Conservation (phyloP, 2,329 filamentous ascomycete genomes). For the Sclerotinia borealis region DNA sequence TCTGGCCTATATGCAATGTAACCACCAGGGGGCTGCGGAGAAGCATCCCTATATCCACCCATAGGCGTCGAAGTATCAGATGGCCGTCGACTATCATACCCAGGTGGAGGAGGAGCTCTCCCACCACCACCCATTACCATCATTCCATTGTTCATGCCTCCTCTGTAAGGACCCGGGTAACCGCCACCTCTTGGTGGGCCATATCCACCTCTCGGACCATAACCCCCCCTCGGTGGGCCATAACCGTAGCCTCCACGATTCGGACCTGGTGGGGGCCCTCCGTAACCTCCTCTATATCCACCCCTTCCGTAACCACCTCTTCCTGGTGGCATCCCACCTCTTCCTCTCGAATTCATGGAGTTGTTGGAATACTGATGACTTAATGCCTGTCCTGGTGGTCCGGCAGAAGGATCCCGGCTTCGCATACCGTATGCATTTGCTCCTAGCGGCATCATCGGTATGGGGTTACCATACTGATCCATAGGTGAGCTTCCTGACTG, state of each 20-base stretch:
- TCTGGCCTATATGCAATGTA: conserved; percentile 27
- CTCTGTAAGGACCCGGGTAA: conserved; percentile 12
- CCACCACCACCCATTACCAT: conserved; percentile 38
- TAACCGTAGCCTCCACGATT: conserved; percentile 47
- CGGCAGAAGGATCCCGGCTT: conserved; percentile 42
- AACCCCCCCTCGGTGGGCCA: conserved; percentile 35
- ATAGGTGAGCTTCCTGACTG: conserved; percentile 33
- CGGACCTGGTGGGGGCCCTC: conserved; percentile 14
- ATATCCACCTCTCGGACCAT: conserved; percentile 30
- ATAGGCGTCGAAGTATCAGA: conserved; percentile 15
- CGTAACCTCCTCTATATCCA: conserved; percentile 36
- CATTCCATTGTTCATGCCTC: conserved; percentile 36
- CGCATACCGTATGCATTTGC: conserved; percentile 34
- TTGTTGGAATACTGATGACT: conserved; percentile 36
- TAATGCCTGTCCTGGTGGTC: conserved; percentile 45
- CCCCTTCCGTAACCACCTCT: conserved; percentile 36
- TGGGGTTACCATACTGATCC: conserved; percentile 62
- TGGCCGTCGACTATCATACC: conserved; percentile 27
- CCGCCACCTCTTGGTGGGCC: conserved; percentile 25
- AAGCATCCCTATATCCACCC: conserved; percentile 15
- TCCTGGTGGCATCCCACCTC: conserved; percentile 26
- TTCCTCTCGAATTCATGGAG: conserved; percentile 26
- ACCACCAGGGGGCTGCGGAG: conserved; percentile 11
- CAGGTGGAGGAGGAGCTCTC: conserved; percentile 36
- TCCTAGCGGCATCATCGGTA: conserved; percentile 35